These are phyloP conservation scores for Saccharomycopsis olivae DNA, from an alignment of 805 yeast genomes.

Conservation along the genomic window DNA sequence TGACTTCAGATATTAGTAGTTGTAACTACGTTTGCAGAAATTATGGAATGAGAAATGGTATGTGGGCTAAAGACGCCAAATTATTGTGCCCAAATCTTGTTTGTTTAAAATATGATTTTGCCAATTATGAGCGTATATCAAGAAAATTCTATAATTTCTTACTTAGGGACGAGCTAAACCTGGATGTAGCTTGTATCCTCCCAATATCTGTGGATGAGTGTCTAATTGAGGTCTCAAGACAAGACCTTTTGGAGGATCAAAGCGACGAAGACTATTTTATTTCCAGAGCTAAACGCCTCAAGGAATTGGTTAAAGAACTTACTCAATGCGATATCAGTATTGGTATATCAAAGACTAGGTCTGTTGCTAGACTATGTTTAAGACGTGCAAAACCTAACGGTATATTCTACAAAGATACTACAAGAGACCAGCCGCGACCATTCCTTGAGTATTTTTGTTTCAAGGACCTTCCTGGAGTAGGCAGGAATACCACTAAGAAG, in stretches of 20 bases:
- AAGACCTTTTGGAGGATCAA: not conserved
- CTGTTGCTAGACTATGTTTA: constrained; percentile 68
- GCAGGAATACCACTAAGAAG: constrained; percentile 19
- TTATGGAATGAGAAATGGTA: constrained; percentile 76
- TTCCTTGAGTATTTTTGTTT: constrained; percentile 23
- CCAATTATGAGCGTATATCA: constrained; percentile 57
- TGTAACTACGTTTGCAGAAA: constrained; percentile 82
- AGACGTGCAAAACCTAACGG: constrained; percentile 78
- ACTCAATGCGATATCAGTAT: constrained; percentile 67
- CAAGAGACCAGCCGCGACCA: too few relatives aligned
- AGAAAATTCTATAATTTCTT: constrained; percentile 53
- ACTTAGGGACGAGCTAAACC: constrained; percentile 23
- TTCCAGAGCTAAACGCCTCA: constrained; percentile 25
- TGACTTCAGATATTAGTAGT: constrained; percentile 75
- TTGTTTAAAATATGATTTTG: constrained; percentile 63
- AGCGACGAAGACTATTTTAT: not conserved
- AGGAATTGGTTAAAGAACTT: constrained; percentile 29
- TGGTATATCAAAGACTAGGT: constrained; percentile 66
- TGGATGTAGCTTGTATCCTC: constrained; percentile 36
- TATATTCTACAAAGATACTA: constrained; percentile 29
- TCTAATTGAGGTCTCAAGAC: constrained; percentile 46
- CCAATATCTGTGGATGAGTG: constrained; percentile 95
- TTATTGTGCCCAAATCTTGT: constrained; percentile 55
- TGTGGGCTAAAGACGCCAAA: constrained; percentile 73
- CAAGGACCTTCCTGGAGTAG: constrained; percentile 34